Base-by-base conservation (phyloP, 371 early-diverging fungal species). In the Mucor mucedo region DNA sequence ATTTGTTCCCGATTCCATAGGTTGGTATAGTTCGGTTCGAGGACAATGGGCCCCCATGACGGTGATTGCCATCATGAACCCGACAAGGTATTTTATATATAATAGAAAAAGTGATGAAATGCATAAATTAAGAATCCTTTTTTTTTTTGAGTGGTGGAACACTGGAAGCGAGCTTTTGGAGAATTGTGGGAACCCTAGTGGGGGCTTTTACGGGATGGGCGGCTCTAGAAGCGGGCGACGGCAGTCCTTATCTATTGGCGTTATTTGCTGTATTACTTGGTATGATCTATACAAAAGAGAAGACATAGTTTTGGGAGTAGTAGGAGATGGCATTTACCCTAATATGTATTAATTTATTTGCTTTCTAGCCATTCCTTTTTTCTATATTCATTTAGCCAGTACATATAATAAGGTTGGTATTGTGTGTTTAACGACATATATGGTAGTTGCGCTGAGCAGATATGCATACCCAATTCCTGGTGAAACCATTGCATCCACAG, bases 41-140 rank as follows among this genome's bases (percentile, higher is more conserved):
- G 85, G 87, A 21, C 85, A 85, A 56, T 87, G 87, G 87, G 76
- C 85, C 1, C 75, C 80, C 44, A 65, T 87, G 73, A 78, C 82
- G 0, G 81, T 87, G 2, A 83, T 87, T 73, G 83, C 84, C 7
- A 83, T 87, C 32, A 72, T 87, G 72, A 83, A 84, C 28, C 87
- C 87, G 2, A 84, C 87, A 29, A 79, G 82, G 79, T 75, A 74
- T 21, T 21, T n/a, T n/a, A n/a, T n/a, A n/a, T 21, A 21, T 21
- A 52, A 29, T 32, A 40, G 11, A 2, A n/a, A 7, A 45, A 16
- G 38, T 16, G 13, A 44, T 14, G 5, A 44, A 14, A 14, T 44
- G 44, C 44, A 42, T 42, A 42, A 42, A 42, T n/a, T 13, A 42
- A 9, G 40, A 10, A 6, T 32, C 27, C 40, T 48, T 27, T 16